Percentiles rank a stretch among this genome's conserved stretches.
Evolutionary conservation across 306 rosid genomes (phyloP).

Genomic region (Lathyrus oleraceus): DNA sequence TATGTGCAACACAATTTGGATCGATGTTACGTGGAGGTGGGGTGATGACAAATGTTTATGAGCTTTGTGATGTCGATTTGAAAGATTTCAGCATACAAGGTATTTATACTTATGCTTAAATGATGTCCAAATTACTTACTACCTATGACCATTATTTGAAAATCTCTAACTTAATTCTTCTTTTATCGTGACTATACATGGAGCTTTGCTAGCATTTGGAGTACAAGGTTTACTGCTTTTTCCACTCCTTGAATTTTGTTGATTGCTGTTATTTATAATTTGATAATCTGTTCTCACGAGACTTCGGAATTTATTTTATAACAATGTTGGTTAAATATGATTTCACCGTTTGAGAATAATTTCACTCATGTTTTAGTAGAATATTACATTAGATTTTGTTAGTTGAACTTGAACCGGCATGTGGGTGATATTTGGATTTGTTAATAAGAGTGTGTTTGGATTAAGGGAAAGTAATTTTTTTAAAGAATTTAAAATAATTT

Average conservation of each 20-base stretch:
- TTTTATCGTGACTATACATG: constrained; percentile 35
- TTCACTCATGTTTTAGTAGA: background rate
- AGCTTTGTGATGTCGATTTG: constrained; percentile 95
- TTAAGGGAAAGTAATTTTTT: too few relatives aligned
- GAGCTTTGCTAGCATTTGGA: constrained; percentile 64
- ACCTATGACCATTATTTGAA: constrained; percentile 3
- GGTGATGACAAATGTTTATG: constrained; percentile 74
- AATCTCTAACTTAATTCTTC: constrained; percentile 34
- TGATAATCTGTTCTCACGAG: background rate
- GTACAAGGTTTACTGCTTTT: constrained; percentile 62
- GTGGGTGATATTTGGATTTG: constrained; percentile 1
- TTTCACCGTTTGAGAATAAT: background rate
- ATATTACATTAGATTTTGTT: constrained; percentile 15
- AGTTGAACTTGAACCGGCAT: constrained; percentile 11
- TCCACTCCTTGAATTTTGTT: constrained; percentile 28
- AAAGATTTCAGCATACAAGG: constrained; percentile 99
- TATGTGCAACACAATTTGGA: constrained; percentile 90
- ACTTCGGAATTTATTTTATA: constrained; percentile 4
- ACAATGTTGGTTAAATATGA: background rate
- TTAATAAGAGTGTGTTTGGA: background rate
- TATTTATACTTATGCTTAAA: constrained; percentile 33
- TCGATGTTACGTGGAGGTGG: constrained; percentile 90
- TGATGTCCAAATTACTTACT: constrained; percentile 22
- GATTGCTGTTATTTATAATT: constrained; percentile 5
- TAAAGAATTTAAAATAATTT: too few relatives aligned